phyloP scores from a whole-genome alignment of 139 green algal species.

The Gonium pectorale region DNA sequence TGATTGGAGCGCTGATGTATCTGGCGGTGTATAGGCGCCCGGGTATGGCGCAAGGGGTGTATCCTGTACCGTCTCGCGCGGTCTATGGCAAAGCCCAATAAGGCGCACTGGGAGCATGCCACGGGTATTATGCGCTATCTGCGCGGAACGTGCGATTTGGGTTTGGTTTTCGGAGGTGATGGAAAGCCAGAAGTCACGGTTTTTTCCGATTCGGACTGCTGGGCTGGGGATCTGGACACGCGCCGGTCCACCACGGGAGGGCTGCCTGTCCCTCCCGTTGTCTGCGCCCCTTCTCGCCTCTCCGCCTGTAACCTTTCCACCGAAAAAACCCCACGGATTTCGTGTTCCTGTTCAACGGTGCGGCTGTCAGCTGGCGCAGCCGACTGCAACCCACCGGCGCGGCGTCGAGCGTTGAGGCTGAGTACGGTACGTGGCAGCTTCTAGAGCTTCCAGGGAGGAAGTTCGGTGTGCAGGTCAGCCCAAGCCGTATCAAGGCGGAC shows the following conservation, averaged over 20 bases:
- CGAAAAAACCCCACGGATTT: no score
- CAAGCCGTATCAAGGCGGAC: constrained; percentile 31
- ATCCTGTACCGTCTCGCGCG: neutral
- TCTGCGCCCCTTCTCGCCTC: no score
- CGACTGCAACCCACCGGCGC: constrained; percentile 25
- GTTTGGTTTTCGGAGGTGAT: neutral
- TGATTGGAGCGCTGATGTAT: neutral
- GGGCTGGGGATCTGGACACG: neutral
- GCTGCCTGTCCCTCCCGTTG: no score
- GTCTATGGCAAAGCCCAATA: neutral
- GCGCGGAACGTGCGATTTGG: neutral
- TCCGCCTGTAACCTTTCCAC: no score
- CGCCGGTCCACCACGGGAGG: constrained; percentile 38
- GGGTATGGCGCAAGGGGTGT: neutral
- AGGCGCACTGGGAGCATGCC: neutral
- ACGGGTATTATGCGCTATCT: neutral
- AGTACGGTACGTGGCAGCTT: constrained; percentile 11
- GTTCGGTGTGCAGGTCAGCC: neutral
- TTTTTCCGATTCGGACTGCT: constrained; percentile 33
- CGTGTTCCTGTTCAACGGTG: neutral
- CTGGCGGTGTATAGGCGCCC: neutral
- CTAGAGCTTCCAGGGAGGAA: neutral
- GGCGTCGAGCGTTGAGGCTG: neutral
- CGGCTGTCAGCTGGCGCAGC: neutral
- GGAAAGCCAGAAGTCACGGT: neutral